Percentiles rank a stretch among this genome's conserved stretches.
Conservation (phyloP, 1,284 basidiomycete genomes). For the Peniophora sp. region DNA sequence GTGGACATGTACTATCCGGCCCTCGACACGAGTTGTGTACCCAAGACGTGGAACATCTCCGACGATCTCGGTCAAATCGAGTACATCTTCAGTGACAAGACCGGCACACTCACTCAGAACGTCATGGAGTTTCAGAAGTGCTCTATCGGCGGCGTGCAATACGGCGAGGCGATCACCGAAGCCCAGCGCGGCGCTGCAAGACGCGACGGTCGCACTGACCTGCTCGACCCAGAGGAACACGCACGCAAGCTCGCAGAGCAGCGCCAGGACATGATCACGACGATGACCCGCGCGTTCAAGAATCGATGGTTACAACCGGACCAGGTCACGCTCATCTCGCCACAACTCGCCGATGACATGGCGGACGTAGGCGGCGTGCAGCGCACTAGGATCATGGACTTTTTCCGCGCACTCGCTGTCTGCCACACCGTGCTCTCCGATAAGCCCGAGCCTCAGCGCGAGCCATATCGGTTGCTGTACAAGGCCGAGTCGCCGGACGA, state of each 20-base stretch:
- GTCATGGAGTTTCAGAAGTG: constrained; percentile 99
- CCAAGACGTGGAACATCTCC: constrained; percentile 98
- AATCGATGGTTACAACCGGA: constrained; percentile 83
- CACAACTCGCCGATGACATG: constrained; percentile 74
- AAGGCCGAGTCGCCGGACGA: constrained; percentile 97
- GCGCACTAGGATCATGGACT: constrained; percentile 65
- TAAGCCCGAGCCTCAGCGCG: constrained; percentile 51
- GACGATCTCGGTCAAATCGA: constrained; percentile 98
- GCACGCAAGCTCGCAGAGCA: constrained; percentile 53
- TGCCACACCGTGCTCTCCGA: constrained; percentile 91
- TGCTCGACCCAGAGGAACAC: constrained; percentile 65
- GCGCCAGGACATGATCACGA: constrained; percentile 75
- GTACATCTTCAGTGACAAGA: constrained; percentile 98
- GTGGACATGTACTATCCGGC: constrained; percentile 94
- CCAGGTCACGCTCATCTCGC: constrained; percentile 85
- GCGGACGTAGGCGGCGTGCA: constrained; percentile 56
- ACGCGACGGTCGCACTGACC: constrained; percentile 64
- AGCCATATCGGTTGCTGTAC: constrained; percentile 75
- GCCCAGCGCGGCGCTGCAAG: constrained; percentile 90
- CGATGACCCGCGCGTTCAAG: constrained; percentile 74
- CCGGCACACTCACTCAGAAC: constrained; percentile 92
- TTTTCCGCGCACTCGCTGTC: constrained; percentile 87
- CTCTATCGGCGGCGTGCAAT: constrained; percentile 76
- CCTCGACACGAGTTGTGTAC: constrained; percentile 83
- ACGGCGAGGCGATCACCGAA: constrained; percentile 93